Conservation (phyloP, 768 basidiomycete species). For the Termitomyces eurrhizus region DNA sequence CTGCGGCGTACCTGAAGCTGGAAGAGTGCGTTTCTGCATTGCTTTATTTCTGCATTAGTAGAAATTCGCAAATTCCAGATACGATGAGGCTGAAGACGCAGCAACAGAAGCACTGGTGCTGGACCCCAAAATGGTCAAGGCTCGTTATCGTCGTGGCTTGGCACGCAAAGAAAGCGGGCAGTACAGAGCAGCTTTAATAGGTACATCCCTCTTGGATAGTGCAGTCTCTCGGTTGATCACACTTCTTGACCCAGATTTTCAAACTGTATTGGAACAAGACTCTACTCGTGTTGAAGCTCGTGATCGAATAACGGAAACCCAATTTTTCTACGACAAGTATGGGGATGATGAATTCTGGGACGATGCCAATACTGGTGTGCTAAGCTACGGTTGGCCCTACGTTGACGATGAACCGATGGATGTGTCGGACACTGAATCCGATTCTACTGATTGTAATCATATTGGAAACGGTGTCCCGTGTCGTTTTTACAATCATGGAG, state of each 20-base stretch:
- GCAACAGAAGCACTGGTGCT: slow-evolving; percentile 31
- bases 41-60: background rate
- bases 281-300: slow-evolving; percentile 17
- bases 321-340: slow-evolving; percentile 9
- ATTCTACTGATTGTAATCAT: slow-evolving; percentile 51
- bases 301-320: slow-evolving; percentile 12
- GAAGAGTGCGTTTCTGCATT: slow-evolving; percentile 20
- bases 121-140: slow-evolving; percentile 31
- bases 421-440: slow-evolving; percentile 36
- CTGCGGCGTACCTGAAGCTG: slow-evolving; percentile 33
- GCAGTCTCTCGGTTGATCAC: background rate
- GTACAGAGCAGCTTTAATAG: slow-evolving; percentile 24
- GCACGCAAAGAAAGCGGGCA: slow-evolving; percentile 26
- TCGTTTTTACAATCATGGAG: slow-evolving; percentile 48
- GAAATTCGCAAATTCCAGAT: slow-evolving; percentile 21
- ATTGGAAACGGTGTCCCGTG: slow-evolving; percentile 44
- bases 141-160: slow-evolving; percentile 35
- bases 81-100: slow-evolving; percentile 34
- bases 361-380: background rate
- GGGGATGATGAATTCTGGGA: slow-evolving; percentile 7
- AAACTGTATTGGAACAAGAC: slow-evolving; percentile 22
- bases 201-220: slow-evolving; percentile 12
- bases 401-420: slow-evolving; percentile 22
- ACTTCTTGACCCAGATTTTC: slow-evolving; percentile 20
- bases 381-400: slow-evolving; percentile 12